These are phyloP conservation scores for Sphenostylis stenocarpa DNA, from an alignment of 306 rosid species.

Conservation along the genomic window DNA sequence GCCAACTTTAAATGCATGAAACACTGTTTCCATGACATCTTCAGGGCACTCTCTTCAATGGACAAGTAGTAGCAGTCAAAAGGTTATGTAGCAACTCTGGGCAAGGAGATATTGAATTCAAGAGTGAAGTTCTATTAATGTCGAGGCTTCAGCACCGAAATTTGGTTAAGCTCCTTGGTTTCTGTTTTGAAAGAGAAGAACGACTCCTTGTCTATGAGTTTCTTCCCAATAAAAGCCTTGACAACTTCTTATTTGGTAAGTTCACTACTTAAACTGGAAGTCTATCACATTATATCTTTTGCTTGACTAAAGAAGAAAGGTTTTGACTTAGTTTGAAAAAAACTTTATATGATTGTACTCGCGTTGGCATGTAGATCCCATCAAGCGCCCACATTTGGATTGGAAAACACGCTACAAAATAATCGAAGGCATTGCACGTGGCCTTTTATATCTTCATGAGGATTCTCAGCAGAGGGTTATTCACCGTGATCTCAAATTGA, in stretches of 20 bases:
- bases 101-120: conserved; percentile 57
- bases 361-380: conserved; percentile 35
- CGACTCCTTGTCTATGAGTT: conserved; percentile 57
- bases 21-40: neutral
- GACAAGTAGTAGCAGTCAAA: conserved; percentile 47
- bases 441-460: conserved; percentile 50
- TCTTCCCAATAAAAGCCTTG: conserved; percentile 52
- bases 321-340: no score
- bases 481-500: conserved; percentile 53
- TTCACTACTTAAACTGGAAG: neutral
- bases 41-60: conserved; percentile 42
- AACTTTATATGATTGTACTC: no score
- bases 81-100: conserved; percentile 39
- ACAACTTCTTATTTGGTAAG: conserved; percentile 49
- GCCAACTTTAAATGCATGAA: neutral
- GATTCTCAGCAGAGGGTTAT: conserved; percentile 46
- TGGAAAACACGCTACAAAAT: conserved; percentile 42
- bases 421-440: conserved; percentile 40
- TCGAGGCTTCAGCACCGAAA: conserved; percentile 57
- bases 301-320: neutral
- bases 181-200: conserved; percentile 47
- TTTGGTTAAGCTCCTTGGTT: conserved; percentile 56
- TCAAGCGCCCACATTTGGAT: neutral
- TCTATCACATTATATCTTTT: neutral
- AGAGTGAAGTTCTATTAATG: conserved; percentile 49